Evolutionary conservation across 2,329 filamentous ascomycete genomes (phyloP).

Genomic region (Sclerotinia nivalis): DNA sequence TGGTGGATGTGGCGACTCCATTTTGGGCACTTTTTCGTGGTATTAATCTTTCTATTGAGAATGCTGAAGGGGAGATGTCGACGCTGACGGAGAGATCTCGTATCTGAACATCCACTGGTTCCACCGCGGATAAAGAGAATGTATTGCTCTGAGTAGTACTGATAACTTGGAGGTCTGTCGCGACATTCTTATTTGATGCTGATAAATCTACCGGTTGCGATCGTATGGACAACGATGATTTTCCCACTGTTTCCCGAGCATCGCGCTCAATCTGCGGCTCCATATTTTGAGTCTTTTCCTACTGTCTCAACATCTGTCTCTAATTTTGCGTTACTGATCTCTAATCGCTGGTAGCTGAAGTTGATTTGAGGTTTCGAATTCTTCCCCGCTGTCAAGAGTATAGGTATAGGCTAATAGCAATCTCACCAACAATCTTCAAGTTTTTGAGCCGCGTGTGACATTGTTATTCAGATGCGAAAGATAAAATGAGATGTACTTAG

Average conservation of each 20-base stretch:
- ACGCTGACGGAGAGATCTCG: constrained; percentile 57
- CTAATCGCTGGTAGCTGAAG: too few relatives aligned
- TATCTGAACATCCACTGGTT: constrained; percentile 55
- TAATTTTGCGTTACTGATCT: not conserved
- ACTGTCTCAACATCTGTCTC: not conserved
- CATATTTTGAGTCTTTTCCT: not conserved
- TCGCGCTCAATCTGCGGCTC: not conserved
- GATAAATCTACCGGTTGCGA: not conserved
- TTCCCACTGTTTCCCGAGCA: not conserved
- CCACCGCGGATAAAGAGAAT: constrained; percentile 50
- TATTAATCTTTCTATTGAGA: constrained; percentile 46
- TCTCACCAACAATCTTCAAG: not conserved
- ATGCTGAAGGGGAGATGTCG: constrained; percentile 57
- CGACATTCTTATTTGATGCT: constrained; percentile 5
- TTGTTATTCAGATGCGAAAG: not conserved
- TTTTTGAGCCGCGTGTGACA: not conserved
- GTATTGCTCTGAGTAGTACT: constrained; percentile 35
- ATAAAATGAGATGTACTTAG: constrained; percentile 8
- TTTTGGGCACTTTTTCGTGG: constrained; percentile 36
- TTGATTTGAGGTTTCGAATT: not conserved
- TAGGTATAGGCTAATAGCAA: not conserved
- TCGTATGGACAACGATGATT: constrained; percentile 4
- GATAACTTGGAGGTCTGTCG: constrained; percentile 20
- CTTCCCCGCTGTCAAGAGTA: not conserved
- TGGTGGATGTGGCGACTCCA: constrained; percentile 41